Evolutionary conservation across 805 yeast species (phyloP).

Genomic region (Nakazawaea populi): DNA sequence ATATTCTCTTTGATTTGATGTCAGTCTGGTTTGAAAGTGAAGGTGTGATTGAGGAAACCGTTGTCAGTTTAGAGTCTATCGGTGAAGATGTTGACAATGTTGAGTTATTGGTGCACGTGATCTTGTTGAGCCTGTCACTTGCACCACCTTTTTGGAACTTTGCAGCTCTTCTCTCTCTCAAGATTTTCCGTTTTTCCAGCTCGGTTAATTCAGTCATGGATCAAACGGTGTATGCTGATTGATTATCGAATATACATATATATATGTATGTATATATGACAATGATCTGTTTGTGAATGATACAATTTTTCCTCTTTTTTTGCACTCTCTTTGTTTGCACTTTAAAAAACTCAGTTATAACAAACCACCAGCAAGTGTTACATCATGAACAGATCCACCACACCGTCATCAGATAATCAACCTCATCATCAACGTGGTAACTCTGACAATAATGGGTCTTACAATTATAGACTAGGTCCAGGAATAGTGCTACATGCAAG

Average conservation of each 20-base stretch:
- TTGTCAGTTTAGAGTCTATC: background rate
- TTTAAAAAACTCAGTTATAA: too few relatives aligned
- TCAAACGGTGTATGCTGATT: background rate
- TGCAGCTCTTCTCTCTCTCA: slow-evolving; percentile 62
- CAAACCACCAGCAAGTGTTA: too few relatives aligned
- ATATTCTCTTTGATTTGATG: slow-evolving; percentile 12
- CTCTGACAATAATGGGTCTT: background rate
- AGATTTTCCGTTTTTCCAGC: slow-evolving; percentile 50
- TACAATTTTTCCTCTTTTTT: too few relatives aligned
- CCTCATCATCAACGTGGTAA: background rate
- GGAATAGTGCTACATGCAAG: slow-evolving; percentile 3
- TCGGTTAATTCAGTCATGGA: slow-evolving; percentile 41
- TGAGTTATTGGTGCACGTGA: slow-evolving; percentile 34
- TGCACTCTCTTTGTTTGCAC: too few relatives aligned
- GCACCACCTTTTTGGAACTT: slow-evolving; percentile 54
- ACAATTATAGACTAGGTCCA: slow-evolving; percentile 1
- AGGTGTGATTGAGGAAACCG: background rate
- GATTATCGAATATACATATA: background rate
- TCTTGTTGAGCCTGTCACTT: slow-evolving; percentile 44
- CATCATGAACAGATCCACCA: background rate
- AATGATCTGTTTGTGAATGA: too few relatives aligned
- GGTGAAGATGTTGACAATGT: slow-evolving; percentile 28
- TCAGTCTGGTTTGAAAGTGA: background rate
- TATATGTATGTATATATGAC: too few relatives aligned
- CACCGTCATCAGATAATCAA: background rate